Evolutionary conservation across 2,329 filamentous ascomycete species (phyloP).

Genomic region (Apiospora hydei): DNA sequence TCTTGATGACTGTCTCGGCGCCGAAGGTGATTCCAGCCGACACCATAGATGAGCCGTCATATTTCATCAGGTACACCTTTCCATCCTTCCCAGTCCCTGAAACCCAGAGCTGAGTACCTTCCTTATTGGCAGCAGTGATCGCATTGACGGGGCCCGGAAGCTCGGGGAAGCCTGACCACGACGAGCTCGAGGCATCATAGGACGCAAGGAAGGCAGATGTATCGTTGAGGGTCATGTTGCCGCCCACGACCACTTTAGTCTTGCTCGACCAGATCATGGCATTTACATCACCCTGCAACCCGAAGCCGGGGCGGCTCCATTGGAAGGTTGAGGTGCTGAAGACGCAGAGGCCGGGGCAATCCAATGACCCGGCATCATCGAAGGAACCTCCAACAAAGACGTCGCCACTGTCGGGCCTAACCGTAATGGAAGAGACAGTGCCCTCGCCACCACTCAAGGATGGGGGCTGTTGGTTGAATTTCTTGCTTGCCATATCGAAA

Average conservation of each 20-base stretch:
- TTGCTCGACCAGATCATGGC: constrained; percentile 79
- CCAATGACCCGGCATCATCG: constrained; percentile 80
- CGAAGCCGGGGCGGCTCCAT: constrained; percentile 82
- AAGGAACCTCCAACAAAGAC: constrained; percentile 91
- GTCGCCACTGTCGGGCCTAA: constrained; percentile 73
- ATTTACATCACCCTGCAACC: constrained; percentile 73
- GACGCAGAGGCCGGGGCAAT: constrained; percentile 82
- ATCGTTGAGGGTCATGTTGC: constrained; percentile 73
- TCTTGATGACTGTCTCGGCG: constrained; percentile 72
- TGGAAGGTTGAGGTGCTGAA: constrained; percentile 74
- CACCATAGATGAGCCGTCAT: constrained; percentile 75
- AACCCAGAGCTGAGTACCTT: constrained; percentile 81
- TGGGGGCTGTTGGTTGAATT: constrained; percentile 76
- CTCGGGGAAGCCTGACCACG: constrained; percentile 70
- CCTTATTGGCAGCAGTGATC: constrained; percentile 75
- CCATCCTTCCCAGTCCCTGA: constrained; percentile 73
- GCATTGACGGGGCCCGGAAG: constrained; percentile 84
- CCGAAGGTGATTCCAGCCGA: constrained; percentile 70
- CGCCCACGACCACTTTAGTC: constrained; percentile 77
- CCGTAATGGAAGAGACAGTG: constrained; percentile 78
- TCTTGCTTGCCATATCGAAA: constrained; percentile 74
- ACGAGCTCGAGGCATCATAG: constrained; percentile 72
- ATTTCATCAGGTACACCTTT: constrained; percentile 82
- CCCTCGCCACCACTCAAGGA: constrained; percentile 73
- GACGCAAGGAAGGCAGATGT: constrained; percentile 72